These are phyloP conservation scores for Termitomyces sp. DNA, from an alignment of 768 basidiomycete species.

Conservation along the genomic window DNA sequence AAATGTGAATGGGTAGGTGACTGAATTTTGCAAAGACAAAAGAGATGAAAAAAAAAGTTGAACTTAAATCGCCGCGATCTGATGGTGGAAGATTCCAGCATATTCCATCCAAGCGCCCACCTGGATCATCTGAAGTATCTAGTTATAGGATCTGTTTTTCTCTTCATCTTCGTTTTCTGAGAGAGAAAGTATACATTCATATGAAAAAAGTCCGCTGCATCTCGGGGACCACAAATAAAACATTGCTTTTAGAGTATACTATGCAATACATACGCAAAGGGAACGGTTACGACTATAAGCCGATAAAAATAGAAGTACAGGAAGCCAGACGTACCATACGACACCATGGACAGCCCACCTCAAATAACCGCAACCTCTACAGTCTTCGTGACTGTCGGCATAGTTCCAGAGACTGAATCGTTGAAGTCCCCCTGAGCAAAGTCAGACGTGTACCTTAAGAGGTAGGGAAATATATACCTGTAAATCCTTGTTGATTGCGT, in stretches of 20 bases:
- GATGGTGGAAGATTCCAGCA: no score
- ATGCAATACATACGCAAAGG: not conserved
- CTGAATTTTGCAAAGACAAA: no score
- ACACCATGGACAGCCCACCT: not conserved
- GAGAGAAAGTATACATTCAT: no score
- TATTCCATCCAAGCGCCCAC: no score
- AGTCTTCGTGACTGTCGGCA: constrained; percentile 19
- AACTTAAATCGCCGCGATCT: no score
- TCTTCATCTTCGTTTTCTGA: no score
- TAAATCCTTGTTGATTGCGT: not conserved
- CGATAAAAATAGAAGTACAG: not conserved
- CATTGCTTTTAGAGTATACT: not conserved
- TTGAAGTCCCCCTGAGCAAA: not conserved
- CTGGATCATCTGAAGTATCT: no score
- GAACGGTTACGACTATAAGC: not conserved
- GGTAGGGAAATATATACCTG: constrained; percentile 1
- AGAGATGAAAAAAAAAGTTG: no score
- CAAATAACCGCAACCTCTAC: constrained; percentile 17
- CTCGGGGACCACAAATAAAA: no score
- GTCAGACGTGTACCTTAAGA: not conserved
- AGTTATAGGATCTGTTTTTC: no score
- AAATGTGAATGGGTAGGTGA: no score
- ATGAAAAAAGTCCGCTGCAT: no score
- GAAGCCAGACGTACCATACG: not conserved
- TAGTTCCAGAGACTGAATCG: not conserved